A percentile compares a stretch with the other conserved stretches of the same genome.
phyloP scores from a whole-genome alignment of 106 monocot species.

The Gastrodia elata region DNA sequence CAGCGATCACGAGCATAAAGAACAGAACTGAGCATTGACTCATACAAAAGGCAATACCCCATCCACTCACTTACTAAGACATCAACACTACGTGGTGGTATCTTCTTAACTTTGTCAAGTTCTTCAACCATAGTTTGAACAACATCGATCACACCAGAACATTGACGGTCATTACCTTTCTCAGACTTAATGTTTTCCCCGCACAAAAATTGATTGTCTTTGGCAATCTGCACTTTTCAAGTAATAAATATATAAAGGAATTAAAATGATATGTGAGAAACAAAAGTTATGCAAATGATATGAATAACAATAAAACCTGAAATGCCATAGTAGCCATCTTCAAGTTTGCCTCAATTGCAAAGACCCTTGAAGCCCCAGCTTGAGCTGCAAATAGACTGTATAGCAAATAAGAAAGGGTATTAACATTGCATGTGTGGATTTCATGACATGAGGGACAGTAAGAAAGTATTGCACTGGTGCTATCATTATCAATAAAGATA shows the following conservation, averaged over 20 bases:
- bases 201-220: constrained; percentile 51
- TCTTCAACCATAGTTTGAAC: constrained; percentile 89
- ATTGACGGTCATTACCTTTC: constrained; percentile 11
- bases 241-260: neutral
- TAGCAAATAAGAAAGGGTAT: constrained; percentile 2
- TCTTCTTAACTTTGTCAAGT: constrained; percentile 43
- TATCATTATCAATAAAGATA: too few species aligned
- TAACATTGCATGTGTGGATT: neutral
- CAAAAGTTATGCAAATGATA: neutral
- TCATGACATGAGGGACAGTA: too few species aligned
- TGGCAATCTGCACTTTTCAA: constrained; percentile 48
- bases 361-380: constrained; percentile 84
- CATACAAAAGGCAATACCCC: constrained; percentile 96
- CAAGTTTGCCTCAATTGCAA: constrained; percentile 91
- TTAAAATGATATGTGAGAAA: neutral
- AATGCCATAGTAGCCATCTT: constrained; percentile 86
- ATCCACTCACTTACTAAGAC: constrained; percentile 97
- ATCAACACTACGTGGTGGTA: constrained; percentile 68
- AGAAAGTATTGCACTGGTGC: too few species aligned
- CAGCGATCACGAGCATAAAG: constrained; percentile 91
- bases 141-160: constrained; percentile 50
- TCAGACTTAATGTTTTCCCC: constrained; percentile 7
- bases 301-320: constrained; percentile 31
- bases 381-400: constrained; percentile 92
- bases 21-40: constrained; percentile 91